Conservation (phyloP, 257 asterid species). For the Solanum rostratum region DNA sequence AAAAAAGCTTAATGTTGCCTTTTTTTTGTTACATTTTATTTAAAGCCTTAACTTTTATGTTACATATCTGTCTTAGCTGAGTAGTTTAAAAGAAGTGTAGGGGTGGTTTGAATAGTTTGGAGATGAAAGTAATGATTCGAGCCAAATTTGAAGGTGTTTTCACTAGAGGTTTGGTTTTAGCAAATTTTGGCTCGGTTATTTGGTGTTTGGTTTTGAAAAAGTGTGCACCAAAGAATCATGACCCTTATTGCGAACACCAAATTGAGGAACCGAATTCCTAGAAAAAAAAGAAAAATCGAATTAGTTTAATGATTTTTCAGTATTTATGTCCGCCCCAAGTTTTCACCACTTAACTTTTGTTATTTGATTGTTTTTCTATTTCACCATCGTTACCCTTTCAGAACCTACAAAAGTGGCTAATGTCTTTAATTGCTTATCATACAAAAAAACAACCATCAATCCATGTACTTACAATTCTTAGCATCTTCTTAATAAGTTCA, state of each 20-base stretch:
- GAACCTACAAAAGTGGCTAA: constrained; percentile 13
- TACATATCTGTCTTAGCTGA: background rate
- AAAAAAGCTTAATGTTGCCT: background rate
- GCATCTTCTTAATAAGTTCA: constrained; percentile 12
- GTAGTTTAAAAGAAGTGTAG: background rate
- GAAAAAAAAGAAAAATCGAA: too few relatives aligned
- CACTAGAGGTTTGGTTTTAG: background rate
- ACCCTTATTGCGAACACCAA: too few relatives aligned
- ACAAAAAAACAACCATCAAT: background rate
- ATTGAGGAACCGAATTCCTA: too few relatives aligned
- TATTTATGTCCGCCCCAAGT: too few relatives aligned
- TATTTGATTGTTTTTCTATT: background rate
- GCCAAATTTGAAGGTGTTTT: background rate
- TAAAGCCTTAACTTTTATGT: background rate
- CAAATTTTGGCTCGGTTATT: too few relatives aligned
- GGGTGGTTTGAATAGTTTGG: background rate
- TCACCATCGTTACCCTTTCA: constrained; percentile 9
- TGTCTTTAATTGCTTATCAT: background rate
- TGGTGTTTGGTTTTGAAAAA: too few relatives aligned
- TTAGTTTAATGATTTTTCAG: too few relatives aligned
- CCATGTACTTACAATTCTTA: constrained; percentile 12
- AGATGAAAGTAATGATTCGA: rapidly evolving
- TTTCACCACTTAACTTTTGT: background rate
- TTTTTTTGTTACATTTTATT: background rate
- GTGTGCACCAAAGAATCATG: too few relatives aligned